These are phyloP conservation scores for Fusarium neocosmosporiellum DNA, from an alignment of 2,329 filamentous ascomycete species.

Conservation along the genomic window DNA sequence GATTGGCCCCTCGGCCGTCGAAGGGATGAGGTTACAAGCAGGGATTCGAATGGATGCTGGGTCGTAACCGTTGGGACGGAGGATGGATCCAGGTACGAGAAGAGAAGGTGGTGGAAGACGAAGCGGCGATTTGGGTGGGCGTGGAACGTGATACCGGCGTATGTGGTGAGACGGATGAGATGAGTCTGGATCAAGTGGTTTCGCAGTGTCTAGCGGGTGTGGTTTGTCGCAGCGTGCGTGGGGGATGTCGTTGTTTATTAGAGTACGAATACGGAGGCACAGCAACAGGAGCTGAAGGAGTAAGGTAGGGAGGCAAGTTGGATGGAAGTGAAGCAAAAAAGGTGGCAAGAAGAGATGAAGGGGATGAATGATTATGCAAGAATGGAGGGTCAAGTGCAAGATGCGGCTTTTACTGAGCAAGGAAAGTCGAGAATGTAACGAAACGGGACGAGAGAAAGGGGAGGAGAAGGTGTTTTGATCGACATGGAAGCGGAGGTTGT, in stretches of 20 bases:
- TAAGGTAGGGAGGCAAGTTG: not conserved
- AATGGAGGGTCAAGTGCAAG: constrained; percentile 13
- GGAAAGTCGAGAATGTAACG: not conserved
- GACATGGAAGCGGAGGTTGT: constrained; percentile 28
- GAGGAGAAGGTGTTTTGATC: constrained; percentile 31
- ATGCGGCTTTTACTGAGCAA: constrained; percentile 16
- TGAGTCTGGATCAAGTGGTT: constrained; percentile 20
- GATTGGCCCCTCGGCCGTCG: constrained; percentile 23
- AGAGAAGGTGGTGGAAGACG: constrained; percentile 22
- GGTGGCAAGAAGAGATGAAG: not conserved
- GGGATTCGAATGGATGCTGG: constrained; percentile 35
- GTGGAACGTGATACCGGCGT: constrained; percentile 23
- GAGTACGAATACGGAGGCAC: not conserved
- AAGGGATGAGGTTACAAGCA: constrained; percentile 36
- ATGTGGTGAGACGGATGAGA: constrained; percentile 30
- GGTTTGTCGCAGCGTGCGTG: constrained; percentile 1
- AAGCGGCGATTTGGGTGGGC: not conserved
- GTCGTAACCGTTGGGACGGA: constrained; percentile 11
- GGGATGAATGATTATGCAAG: constrained; percentile 11
- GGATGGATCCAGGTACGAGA: constrained; percentile 25
- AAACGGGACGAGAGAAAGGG: constrained; percentile 5
- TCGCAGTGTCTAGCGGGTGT: constrained; percentile 2
- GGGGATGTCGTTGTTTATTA: constrained; percentile 26
- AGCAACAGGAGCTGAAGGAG: not conserved
- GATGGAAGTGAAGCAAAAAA: not conserved